Evolutionary conservation across 177 flowering plant species (phyloP).

Genomic region (Vitis hybrid): DNA sequence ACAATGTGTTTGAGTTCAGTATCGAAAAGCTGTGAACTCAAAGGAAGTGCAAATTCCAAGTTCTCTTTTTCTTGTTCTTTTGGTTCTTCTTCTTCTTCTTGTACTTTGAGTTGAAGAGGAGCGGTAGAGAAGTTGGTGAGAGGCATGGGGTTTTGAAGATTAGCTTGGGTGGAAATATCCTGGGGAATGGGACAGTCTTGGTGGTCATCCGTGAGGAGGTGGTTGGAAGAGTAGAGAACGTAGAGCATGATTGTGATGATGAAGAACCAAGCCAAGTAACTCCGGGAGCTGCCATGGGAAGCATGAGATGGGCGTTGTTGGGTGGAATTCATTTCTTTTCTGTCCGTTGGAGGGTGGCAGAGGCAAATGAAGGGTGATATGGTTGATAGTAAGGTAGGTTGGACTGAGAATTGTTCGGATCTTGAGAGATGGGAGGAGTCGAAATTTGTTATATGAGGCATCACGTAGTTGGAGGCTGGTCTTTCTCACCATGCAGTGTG

Average conservation of each 20-base stretch:
- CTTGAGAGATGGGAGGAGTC: no score
- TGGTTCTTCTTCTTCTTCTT: neutral
- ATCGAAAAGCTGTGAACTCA: slow-evolving; percentile 13
- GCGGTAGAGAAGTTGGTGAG: slow-evolving; percentile 12
- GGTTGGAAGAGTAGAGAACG: slow-evolving; percentile 47
- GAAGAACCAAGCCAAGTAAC: slow-evolving; percentile 26
- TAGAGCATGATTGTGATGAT: slow-evolving; percentile 30
- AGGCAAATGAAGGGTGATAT: no score
- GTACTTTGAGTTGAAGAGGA: no score
- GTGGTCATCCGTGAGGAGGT: slow-evolving; percentile 28
- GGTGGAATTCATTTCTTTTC: no score
- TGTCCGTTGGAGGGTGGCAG: no score
- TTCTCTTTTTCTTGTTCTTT: neutral
- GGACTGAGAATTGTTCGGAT: no score
- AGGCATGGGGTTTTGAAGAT: slow-evolving; percentile 22
- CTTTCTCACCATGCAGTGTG: no score
- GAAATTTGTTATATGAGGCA: no score
- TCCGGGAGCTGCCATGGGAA: slow-evolving; percentile 13
- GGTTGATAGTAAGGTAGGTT: no score
- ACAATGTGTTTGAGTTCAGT: slow-evolving; percentile 60
- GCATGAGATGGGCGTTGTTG: neutral
- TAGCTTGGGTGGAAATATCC: slow-evolving; percentile 9
- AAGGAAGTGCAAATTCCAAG: neutral
- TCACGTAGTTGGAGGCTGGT: no score
- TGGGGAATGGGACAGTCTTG: slow-evolving; percentile 15